Percentiles rank a stretch among this genome's conserved stretches.
phyloP scores from a whole-genome alignment of 192 early-diverging fungal species.

The Coemansia sp. region DNA sequence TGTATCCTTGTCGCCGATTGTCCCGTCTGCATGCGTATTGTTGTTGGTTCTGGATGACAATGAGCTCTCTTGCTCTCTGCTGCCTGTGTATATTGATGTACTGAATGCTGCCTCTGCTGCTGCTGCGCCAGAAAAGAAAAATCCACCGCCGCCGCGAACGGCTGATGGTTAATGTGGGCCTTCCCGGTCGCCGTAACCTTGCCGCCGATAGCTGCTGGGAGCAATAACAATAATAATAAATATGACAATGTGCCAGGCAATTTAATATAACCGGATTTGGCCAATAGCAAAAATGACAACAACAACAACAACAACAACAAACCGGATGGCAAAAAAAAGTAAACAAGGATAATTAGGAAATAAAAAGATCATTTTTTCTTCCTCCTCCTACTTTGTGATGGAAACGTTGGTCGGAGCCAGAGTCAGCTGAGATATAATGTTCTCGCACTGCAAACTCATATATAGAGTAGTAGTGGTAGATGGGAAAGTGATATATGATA shows the following conservation, averaged over 20 bases:
- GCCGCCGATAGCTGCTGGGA: no score
- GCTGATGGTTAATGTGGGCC: background rate
- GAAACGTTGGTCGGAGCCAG: no score
- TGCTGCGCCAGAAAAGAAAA: background rate
- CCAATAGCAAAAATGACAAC: background rate
- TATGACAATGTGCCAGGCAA: background rate
- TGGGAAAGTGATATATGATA: no score
- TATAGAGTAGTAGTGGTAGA: no score
- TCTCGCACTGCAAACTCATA: no score
- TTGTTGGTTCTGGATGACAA: background rate
- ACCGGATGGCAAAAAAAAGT: no score
- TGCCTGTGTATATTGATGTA: no score
- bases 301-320: background rate
- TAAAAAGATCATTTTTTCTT: no score
- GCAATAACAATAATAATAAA: background rate
- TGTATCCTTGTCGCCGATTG: background rate
- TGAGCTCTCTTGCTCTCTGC: background rate
- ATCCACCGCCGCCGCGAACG: background rate
- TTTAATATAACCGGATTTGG: constrained; percentile 5
- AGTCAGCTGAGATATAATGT: no score
- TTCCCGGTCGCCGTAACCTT: background rate
- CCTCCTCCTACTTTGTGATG: no score
- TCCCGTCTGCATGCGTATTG: constrained; percentile 2
- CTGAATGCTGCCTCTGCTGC: background rate
- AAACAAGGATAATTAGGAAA: no score